Percentiles rank a stretch among this genome's conserved stretches.
phyloP scores from a whole-genome alignment of 2,329 filamentous ascomycete genomes.

The Neofusicoccum sp. region DNA sequence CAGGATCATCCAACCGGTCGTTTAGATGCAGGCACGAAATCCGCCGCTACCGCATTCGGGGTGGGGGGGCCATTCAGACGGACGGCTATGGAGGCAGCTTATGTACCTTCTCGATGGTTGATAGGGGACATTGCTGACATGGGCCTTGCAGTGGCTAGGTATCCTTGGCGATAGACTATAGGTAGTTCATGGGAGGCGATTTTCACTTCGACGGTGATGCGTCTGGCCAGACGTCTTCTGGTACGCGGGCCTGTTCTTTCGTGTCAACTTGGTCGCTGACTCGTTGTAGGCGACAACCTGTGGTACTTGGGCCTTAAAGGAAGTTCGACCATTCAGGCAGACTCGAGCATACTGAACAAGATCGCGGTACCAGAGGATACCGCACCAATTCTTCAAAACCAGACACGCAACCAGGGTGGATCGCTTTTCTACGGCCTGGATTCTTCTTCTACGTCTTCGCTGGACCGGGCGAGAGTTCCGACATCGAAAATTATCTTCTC shows the following conservation, averaged over 20 bases:
- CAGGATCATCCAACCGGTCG: no score
- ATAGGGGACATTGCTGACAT: neutral
- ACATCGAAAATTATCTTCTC: neutral
- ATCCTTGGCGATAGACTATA: neutral
- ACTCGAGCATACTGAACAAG: neutral
- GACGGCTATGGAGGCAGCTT: no score
- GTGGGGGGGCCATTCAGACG: no score
- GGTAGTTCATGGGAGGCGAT: constrained; percentile 13
- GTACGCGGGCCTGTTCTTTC: neutral
- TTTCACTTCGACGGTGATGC: constrained; percentile 11
- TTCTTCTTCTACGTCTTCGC: constrained; percentile 8
- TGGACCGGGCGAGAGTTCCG: neutral
- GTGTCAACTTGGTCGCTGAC: neutral
- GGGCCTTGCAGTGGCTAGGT: neutral
- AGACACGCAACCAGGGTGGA: neutral
- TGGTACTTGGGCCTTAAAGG: constrained; percentile 5
- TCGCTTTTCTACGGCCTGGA: constrained; percentile 1
- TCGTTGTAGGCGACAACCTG: neutral
- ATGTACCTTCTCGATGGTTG: neutral
- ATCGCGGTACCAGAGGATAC: neutral
- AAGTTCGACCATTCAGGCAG: neutral
- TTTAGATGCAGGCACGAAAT: no score
- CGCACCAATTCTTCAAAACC: neutral
- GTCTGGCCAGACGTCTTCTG: neutral
- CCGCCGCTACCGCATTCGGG: no score